These are phyloP conservation scores for Gypsophila paniculata DNA, from an alignment of 179 eudicot genomes.

Conservation along the genomic window DNA sequence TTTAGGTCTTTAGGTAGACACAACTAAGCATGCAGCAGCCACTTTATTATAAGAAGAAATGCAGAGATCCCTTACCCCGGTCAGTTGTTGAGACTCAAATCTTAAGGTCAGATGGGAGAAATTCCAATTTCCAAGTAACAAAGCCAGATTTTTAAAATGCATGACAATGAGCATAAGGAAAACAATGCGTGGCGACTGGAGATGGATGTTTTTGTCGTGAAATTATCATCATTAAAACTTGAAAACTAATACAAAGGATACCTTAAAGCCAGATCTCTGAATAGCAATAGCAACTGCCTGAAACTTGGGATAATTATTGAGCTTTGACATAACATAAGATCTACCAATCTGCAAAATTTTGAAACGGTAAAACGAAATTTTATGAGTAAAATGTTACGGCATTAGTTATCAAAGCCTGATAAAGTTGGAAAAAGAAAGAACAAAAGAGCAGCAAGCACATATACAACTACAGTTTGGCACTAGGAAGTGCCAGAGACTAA, in stretches of 20 bases:
- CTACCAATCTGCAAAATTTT: constrained; percentile 62
- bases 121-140: no score
- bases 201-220: background rate
- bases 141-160: no score
- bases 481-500: constrained; percentile 33
- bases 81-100: no score
- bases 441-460: background rate
- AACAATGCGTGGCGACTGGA: no score
- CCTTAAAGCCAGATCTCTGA: constrained; percentile 93
- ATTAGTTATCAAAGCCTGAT: background rate
- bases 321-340: constrained; percentile 75
- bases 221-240: background rate
- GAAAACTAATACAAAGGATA: constrained; percentile 15
- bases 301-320: constrained; percentile 83
- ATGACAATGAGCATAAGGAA: background rate
- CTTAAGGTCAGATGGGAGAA: no score
- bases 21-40: background rate
- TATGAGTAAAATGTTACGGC: background rate
- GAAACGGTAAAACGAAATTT: constrained; percentile 4
- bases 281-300: constrained; percentile 82
- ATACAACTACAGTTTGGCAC: background rate
- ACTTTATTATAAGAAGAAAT: no score
- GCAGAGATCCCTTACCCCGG: no score
- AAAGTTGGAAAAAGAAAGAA: background rate
- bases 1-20: background rate